phyloP scores from a whole-genome alignment of 2,329 filamentous ascomycete species.

The Amauroascus verrucosus region DNA sequence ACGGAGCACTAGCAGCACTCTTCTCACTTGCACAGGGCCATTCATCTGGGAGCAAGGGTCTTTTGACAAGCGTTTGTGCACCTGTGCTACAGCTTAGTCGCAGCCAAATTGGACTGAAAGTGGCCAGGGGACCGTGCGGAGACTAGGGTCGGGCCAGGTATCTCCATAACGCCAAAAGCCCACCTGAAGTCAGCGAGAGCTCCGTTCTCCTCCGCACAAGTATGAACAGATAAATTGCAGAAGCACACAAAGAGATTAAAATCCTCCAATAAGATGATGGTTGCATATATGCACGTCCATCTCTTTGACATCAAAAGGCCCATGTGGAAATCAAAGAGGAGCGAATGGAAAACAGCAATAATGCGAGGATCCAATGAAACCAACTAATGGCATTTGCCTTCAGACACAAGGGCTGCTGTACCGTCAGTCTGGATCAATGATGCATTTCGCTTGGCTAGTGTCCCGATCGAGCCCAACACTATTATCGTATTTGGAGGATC shows the following conservation, averaged over 20 bases:
- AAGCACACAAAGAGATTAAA: constrained; percentile 7
- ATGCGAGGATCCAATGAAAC: constrained; percentile 2
- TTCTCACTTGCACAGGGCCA: neutral
- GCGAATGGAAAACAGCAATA: neutral
- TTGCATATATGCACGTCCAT: neutral
- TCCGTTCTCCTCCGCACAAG: neutral
- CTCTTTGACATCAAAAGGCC: neutral
- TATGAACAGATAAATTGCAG: neutral
- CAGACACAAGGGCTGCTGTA: neutral
- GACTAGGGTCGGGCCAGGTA: neutral
- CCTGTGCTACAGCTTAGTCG: neutral
- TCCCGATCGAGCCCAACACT: neutral
- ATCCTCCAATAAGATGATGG: constrained; percentile 7
- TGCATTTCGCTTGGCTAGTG: constrained; percentile 9
- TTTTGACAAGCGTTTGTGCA: constrained; percentile 1
- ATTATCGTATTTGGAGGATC: constrained; percentile 3
- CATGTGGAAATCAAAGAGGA: neutral
- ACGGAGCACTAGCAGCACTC: neutral
- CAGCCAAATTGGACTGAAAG: neutral
- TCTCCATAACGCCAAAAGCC: neutral
- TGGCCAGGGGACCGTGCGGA: constrained; percentile 7
- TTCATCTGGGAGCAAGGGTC: constrained; percentile 6
- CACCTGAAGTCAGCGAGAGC: neutral
- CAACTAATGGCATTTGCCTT: neutral
- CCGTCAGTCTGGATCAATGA: constrained; percentile 14